Evolutionary conservation across 345 rosid genomes (phyloP).

Genomic region (Dipteronia dyeriana): DNA sequence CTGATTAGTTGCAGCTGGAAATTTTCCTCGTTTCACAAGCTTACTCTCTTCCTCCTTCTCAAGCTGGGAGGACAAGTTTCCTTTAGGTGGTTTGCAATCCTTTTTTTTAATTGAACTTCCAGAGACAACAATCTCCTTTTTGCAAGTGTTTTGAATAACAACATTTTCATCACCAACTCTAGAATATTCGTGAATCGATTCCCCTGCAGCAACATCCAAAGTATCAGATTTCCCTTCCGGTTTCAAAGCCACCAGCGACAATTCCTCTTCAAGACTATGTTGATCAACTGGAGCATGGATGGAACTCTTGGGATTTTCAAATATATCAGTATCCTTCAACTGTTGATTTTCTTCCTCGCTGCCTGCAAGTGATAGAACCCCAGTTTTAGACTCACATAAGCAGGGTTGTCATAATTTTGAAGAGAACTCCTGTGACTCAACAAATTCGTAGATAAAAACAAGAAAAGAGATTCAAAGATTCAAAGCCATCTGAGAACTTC

Average conservation of each 20-base stretch:
- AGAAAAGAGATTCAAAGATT: not conserved
- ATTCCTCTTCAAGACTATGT: conserved; percentile 32
- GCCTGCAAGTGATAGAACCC: conserved; percentile 37
- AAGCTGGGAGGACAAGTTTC: conserved; percentile 34
- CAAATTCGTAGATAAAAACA: not conserved
- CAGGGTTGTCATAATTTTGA: not conserved
- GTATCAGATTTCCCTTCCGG: conserved; percentile 29
- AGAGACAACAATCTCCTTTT: conserved; percentile 38
- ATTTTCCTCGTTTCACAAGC: conserved; percentile 39
- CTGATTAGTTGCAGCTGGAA: conserved; percentile 46
- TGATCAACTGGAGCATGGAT: conserved; percentile 33
- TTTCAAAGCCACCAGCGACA: conserved; percentile 36
- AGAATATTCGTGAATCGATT: conserved; percentile 29
- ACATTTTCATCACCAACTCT: conserved; percentile 31
- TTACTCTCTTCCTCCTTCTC: conserved; percentile 42
- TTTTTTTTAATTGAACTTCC: conserved; percentile 35
- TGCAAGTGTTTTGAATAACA: conserved; percentile 28
- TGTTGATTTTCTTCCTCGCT: conserved; percentile 28
- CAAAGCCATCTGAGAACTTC: conserved; percentile 4
- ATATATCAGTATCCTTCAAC: conserved; percentile 26
- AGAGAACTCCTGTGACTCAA: not conserved
- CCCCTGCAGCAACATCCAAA: conserved; percentile 28
- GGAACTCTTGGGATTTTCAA: conserved; percentile 23
- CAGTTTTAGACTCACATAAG: not conserved
- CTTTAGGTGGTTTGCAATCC: conserved; percentile 35